phyloP scores from a whole-genome alignment of 1,284 basidiomycete genomes.

The Leccinum angustisporum region DNA sequence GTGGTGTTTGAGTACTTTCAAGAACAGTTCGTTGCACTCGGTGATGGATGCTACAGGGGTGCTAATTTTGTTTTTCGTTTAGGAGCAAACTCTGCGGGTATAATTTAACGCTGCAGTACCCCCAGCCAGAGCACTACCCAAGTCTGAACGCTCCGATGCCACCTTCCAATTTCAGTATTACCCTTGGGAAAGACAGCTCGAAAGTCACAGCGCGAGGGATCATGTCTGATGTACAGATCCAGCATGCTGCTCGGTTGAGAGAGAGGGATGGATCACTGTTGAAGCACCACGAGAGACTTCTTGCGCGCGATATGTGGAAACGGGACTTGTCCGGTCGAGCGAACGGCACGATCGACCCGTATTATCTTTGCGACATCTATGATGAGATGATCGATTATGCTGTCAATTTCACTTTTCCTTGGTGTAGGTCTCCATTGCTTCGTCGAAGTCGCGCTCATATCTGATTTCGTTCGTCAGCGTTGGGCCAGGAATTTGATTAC shows the following conservation, averaged over 20 bases:
- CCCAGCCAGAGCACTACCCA: constrained; percentile 57
- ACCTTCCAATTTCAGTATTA: constrained; percentile 12
- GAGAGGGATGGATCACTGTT: background rate
- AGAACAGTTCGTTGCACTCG: constrained; percentile 32
- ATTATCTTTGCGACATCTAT: constrained; percentile 55
- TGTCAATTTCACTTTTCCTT: constrained; percentile 61
- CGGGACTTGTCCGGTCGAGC: constrained; percentile 44
- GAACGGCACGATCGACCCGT: constrained; percentile 56
- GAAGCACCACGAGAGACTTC: constrained; percentile 9
- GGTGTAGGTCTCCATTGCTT: constrained; percentile 47
- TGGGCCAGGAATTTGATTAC: constrained; percentile 37
- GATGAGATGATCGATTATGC: constrained; percentile 57
- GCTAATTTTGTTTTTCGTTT: constrained; percentile 36
- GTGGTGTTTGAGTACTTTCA: too few species aligned
- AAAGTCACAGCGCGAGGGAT: constrained; percentile 14
- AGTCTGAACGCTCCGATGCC: constrained; percentile 37
- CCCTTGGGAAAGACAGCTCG: constrained; percentile 11
- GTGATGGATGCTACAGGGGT: background rate
- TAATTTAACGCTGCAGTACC: constrained; percentile 69
- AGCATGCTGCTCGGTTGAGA: background rate
- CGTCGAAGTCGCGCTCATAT: background rate
- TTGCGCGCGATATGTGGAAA: constrained; percentile 39
- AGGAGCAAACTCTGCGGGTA: constrained; percentile 64
- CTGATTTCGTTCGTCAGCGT: constrained; percentile 29
- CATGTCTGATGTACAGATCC: constrained; percentile 16